Evolutionary conservation across 352 stramenopile species (phyloP).

Genomic region (Globisporangium irregulare): DNA sequence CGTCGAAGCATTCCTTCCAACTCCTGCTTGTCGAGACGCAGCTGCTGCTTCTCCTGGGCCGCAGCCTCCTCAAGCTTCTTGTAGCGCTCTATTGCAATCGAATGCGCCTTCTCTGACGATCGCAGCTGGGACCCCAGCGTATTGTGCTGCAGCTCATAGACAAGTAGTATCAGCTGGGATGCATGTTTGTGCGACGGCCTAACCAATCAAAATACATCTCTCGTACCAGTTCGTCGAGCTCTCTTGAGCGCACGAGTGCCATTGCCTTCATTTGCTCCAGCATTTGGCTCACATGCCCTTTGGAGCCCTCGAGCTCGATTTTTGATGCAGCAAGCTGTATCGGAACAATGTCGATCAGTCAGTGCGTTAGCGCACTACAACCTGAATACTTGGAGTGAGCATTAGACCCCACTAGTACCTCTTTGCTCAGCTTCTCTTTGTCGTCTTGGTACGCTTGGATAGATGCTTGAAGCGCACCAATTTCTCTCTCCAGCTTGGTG

Average conservation of each 20-base stretch:
- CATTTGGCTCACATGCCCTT: neutral
- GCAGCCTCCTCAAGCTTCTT: slow-evolving; percentile 20
- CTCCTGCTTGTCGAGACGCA: slow-evolving; percentile 32
- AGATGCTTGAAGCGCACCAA: slow-evolving; percentile 9
- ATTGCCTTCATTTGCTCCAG: neutral
- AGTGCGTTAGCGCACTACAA: neutral
- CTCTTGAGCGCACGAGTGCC: neutral
- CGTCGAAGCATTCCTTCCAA: slow-evolving; percentile 26
- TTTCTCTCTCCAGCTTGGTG: slow-evolving; percentile 18
- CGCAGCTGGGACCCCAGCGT: slow-evolving; percentile 1
- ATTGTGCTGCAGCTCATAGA: neutral
- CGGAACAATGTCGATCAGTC: neutral
- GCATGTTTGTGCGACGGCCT: neutral
- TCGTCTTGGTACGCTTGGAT: slow-evolving; percentile 2
- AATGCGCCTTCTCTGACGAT: slow-evolving; percentile 8
- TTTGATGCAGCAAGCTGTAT: neutral
- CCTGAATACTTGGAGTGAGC: neutral
- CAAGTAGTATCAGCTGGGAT: neutral
- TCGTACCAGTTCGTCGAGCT: slow-evolving; percentile 10
- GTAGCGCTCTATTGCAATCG: slow-evolving; percentile 13
- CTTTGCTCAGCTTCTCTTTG: slow-evolving; percentile 12
- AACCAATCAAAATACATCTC: neutral
- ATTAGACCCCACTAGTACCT: neutral
- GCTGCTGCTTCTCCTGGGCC: slow-evolving; percentile 27
- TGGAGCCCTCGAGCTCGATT: neutral